Evolutionary conservation across 352 stramenopile species (phyloP).

Genomic region (Aphanomyces euteiches): DNA sequence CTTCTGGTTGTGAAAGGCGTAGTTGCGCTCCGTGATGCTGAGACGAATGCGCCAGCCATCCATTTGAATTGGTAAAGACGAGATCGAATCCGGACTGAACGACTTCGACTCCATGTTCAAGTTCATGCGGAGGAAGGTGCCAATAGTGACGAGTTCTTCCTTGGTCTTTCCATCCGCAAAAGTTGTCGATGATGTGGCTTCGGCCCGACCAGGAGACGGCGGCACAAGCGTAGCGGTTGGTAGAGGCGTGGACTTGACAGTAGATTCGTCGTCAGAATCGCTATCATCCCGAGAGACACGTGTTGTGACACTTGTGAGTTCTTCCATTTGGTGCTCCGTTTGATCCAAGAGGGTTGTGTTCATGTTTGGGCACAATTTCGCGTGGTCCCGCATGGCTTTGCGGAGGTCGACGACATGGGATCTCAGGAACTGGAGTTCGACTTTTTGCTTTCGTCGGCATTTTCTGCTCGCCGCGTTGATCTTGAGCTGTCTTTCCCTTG

Average conservation of each 20-base stretch:
- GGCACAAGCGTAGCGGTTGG: background rate
- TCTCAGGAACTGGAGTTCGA: slow-evolving; percentile 80
- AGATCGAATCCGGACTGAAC: slow-evolving; percentile 81
- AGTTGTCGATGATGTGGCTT: background rate
- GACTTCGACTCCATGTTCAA: slow-evolving; percentile 78
- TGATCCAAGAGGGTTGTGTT: slow-evolving; percentile 58
- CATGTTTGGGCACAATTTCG: slow-evolving; percentile 44
- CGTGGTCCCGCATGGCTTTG: slow-evolving; percentile 61
- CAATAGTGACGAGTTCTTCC: slow-evolving; percentile 63
- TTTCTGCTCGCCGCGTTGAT: slow-evolving; percentile 79
- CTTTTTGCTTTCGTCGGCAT: slow-evolving; percentile 85
- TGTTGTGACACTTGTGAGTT: slow-evolving; percentile 63
- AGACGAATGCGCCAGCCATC: slow-evolving; percentile 81
- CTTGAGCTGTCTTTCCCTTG: slow-evolving; percentile 78
- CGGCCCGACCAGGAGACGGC: background rate
- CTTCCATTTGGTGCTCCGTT: slow-evolving; percentile 67
- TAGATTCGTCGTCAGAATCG: slow-evolving; percentile 17
- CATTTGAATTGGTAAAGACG: slow-evolving; percentile 82
- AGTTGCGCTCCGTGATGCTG: slow-evolving; percentile 84
- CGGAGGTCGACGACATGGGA: slow-evolving; percentile 79
- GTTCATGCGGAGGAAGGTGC: slow-evolving; percentile 71
- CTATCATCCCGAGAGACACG: slow-evolving; percentile 35
- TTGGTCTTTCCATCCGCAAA: slow-evolving; percentile 46
- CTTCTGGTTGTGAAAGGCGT: slow-evolving; percentile 85
- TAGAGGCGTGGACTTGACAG: background rate